Evolutionary conservation across 495 filamentous ascomycete species (phyloP), one percentile per base, ranked within the genome.

Genomic region (Pyrenula aspistea): DNA sequence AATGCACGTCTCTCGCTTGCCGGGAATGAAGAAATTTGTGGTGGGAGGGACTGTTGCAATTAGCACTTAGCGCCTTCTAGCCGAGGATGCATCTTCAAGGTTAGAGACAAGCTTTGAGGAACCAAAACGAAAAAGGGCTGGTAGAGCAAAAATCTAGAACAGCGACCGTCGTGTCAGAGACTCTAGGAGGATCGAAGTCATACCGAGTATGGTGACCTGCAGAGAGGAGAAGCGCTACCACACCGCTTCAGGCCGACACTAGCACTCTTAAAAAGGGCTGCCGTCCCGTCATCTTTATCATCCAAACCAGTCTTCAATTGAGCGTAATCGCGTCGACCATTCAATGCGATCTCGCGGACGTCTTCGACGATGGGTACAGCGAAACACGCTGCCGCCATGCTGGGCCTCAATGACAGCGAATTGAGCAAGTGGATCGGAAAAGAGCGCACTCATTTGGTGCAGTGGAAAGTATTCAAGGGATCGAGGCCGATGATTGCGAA

Each of bases 251-350:
- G 31, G 31, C 31, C 31, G 31, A 42, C 31, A 42, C 19, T 52
- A 52, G 20, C 8, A 8, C 50, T 19, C 10, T 20, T 20, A 52
- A 20, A 52, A 21, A 20, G 10, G 22, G n/a, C 50, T 24, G 50
- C 19, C 50, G 50, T 24, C n/a, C 22, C 50, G 19, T 52, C 50
- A 10, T 52, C 50, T 10, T 15, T 19, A 52, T 52, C 50, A 52
- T 52, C 50, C 50, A 52, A 52, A 52, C 50, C 50, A 52, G 50
- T 52, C 50, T 24, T 52, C 50, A 19, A 52, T 24, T 20, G 22
- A 21, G 50, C 22, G 19, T 19, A 24, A 24, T 21, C 22, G 8
- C 50, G n/a, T 52, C 20, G 50, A 21, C 19, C 8, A 52, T 20
- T 8, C 8, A 21, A 52, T 24, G 8, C 19, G 50, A 52, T 24